Evolutionary conservation across 495 filamentous ascomycete genomes (phyloP).

Genomic region (Immersiella caudata): DNA sequence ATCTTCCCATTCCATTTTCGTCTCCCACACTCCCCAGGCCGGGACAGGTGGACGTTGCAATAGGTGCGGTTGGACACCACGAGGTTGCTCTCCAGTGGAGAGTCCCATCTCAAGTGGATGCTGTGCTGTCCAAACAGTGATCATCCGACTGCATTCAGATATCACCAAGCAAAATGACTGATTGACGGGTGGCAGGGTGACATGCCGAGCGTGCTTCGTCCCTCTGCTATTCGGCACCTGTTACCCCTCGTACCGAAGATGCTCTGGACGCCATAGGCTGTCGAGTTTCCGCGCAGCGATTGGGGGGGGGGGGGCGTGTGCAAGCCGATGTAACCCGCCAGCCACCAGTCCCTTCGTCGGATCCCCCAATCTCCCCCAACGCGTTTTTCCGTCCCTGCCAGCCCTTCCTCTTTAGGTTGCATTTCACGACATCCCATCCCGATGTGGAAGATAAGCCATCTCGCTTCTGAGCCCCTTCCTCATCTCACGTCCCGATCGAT

Average conservation of each 20-base stretch:
- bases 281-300: neutral
- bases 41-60: neutral
- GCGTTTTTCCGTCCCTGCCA: neutral
- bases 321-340: neutral
- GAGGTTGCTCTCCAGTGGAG: neutral
- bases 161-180: neutral
- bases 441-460: conserved; percentile 10
- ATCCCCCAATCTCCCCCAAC: neutral
- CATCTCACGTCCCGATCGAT: conserved; percentile 15
- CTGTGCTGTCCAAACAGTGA: neutral
- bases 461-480: conserved; percentile 14
- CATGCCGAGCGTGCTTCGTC: neutral
- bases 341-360: neutral
- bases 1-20: neutral
- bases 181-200: conserved; percentile 3
- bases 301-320: neutral
- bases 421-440: conserved; percentile 13
- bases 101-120: neutral
- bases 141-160: neutral
- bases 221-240: neutral
- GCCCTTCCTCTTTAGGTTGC: conserved; percentile 12
- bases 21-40: neutral
- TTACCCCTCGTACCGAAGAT: neutral
- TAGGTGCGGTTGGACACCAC: neutral
- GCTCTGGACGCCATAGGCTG: neutral